Conservation (phyloP, 768 basidiomycete species). For the Psilocybe subaeruginosa region DNA sequence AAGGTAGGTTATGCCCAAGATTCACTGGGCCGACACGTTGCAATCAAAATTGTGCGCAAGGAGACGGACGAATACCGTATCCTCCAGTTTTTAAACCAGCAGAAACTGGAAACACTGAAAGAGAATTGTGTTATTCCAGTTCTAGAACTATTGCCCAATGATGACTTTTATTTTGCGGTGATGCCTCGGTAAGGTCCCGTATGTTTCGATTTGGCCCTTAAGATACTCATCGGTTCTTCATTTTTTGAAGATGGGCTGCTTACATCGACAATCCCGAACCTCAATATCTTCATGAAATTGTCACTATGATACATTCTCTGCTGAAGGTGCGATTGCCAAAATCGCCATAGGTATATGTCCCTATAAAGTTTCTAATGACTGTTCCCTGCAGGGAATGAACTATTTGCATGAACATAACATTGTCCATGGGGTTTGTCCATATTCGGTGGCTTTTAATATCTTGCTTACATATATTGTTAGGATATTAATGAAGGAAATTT, state of each 20-base stretch:
- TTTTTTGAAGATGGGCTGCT: conserved; percentile 20
- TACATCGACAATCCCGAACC: not conserved
- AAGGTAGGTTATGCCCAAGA: not conserved
- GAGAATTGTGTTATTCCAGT: conserved; percentile 15
- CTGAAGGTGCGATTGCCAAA: conserved; percentile 16
- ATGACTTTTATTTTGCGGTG: conserved; percentile 26
- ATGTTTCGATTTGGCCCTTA: not conserved
- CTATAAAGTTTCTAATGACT: not conserved
- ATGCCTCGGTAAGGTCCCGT: conserved; percentile 29
- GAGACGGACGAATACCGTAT: conserved; percentile 27
- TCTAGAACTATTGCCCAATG: conserved; percentile 24
- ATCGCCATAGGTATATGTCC: too few relatives aligned
- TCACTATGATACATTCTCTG: conserved; percentile 19
- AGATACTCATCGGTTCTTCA: not conserved
- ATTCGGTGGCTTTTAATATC: not conserved
- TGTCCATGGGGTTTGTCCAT: conserved; percentile 19
- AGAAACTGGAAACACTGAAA: not conserved
- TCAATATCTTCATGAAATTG: conserved; percentile 9
- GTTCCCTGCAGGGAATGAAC: conserved; percentile 14
- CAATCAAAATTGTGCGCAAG: conserved; percentile 26
- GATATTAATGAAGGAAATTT: conserved; percentile 20
- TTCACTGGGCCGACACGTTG: conserved; percentile 22
- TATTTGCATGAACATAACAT: conserved; percentile 26
- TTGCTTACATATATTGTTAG: not conserved
- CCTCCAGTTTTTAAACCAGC: conserved; percentile 19